Conservation (phyloP, 345 rosid species). For the Populus euphratica region DNA sequence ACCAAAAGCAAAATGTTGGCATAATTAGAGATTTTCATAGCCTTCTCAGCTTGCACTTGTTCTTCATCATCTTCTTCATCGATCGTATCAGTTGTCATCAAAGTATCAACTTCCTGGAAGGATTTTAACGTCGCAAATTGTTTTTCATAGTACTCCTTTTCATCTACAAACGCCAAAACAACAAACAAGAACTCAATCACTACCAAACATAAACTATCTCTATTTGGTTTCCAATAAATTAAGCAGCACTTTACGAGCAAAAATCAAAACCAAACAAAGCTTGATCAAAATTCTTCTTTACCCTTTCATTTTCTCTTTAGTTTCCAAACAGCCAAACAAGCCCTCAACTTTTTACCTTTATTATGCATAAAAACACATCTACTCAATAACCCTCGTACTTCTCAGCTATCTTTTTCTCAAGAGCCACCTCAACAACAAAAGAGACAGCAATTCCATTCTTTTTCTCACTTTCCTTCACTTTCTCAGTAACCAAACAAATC, state of each 20-base stretch:
- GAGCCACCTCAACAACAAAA: neutral
- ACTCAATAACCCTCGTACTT: neutral
- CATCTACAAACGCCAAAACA: slow-evolving; percentile 37
- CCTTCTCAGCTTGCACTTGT: slow-evolving; percentile 52
- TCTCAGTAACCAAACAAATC: neutral
- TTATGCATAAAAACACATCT: neutral
- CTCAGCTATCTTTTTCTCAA: neutral
- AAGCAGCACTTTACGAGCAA: neutral
- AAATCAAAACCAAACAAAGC: too few species aligned
- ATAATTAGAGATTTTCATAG: slow-evolving; percentile 76
- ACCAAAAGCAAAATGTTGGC: slow-evolving; percentile 68
- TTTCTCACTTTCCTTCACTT: neutral
- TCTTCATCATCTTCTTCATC: slow-evolving; percentile 38
- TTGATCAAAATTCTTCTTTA: neutral
- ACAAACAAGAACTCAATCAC: neutral
- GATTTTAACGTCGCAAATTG: slow-evolving; percentile 72
- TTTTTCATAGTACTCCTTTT: slow-evolving; percentile 66
- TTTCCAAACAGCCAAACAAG: slow-evolving; percentile 20
- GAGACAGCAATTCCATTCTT: neutral
- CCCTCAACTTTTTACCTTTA: neutral
- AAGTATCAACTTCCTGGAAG: slow-evolving; percentile 68
- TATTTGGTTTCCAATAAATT: neutral
- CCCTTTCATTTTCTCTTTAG: neutral
- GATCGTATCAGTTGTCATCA: slow-evolving; percentile 19
- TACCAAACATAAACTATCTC: neutral